These are phyloP conservation scores for Alternaria sp. DNA, from an alignment of 2,329 filamentous ascomycete species.

Conservation along the genomic window DNA sequence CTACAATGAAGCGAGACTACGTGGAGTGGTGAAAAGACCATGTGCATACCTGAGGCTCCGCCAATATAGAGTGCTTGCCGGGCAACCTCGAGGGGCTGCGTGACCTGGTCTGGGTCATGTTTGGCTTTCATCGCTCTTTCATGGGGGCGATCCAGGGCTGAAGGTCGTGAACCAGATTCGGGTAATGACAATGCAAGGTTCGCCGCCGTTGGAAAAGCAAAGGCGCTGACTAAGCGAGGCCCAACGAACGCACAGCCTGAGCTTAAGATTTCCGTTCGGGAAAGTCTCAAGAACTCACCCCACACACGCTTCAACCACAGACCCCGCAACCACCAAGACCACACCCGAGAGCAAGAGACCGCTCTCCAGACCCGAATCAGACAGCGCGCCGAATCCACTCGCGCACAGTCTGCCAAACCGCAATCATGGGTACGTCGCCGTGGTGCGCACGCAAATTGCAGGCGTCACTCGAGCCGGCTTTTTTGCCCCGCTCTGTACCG, in stretches of 20 bases:
- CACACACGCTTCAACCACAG: conserved; percentile 29
- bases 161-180: not conserved
- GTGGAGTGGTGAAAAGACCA: not conserved
- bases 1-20: not conserved
- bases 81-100: conserved; percentile 36
- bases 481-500: conserved; percentile 35
- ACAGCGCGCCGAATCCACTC: conserved; percentile 44
- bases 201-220: conserved; percentile 13
- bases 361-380: conserved; percentile 38
- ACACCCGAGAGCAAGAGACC: conserved; percentile 32
- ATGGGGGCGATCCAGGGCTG: conserved; percentile 18
- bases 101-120: conserved; percentile 33
- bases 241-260: conserved; percentile 34
- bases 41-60: conserved; percentile 37
- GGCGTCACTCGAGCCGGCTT: conserved; percentile 29
- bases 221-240: conserved; percentile 23
- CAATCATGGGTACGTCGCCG: conserved; percentile 65
- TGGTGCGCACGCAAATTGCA: conserved; percentile 35
- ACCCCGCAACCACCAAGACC: conserved; percentile 32
- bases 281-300: conserved; percentile 17
- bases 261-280: conserved; percentile 32
- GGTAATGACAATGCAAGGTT: not conserved
- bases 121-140: conserved; percentile 29
- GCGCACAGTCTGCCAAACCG: conserved; percentile 52
- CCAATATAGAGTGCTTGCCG: conserved; percentile 36